These are phyloP conservation scores for Acanthamoeba quina DNA, from an alignment of 208 protist genomes.

Conservation along the genomic window DNA sequence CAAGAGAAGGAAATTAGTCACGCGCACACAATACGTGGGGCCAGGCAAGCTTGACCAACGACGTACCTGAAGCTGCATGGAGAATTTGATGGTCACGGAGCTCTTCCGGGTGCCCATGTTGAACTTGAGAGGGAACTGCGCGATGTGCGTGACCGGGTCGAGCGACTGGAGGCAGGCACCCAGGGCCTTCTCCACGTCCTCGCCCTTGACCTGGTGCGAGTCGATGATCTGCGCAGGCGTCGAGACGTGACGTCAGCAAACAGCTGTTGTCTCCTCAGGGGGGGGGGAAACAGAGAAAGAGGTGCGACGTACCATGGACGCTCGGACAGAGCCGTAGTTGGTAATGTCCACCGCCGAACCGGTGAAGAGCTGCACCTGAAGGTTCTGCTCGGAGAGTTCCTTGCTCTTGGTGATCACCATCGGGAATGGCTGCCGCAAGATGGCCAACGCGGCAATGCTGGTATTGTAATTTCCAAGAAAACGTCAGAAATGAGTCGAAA, in stretches of 20 bases:
- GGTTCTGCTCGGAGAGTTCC: conserved; percentile 56
- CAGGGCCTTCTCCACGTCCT: conserved; percentile 71
- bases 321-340: conserved; percentile 34
- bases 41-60: too few relatives aligned
- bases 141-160: conserved; percentile 60
- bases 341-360: conserved; percentile 16
- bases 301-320: conserved; percentile 48
- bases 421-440: conserved; percentile 61
- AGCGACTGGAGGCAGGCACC: conserved; percentile 36
- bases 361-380: conserved; percentile 66
- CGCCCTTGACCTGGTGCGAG: too few relatives aligned
- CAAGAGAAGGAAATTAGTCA: too few relatives aligned
- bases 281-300: too few relatives aligned
- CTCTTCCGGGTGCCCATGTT: conserved; percentile 73
- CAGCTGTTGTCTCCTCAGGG: too few relatives aligned
- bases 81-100: conserved; percentile 71
- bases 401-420: conserved; percentile 71
- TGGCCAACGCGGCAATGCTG: conserved; percentile 57
- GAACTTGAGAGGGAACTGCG: conserved; percentile 69
- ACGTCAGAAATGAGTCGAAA: neutral
- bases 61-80: conserved; percentile 63
- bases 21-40: too few relatives aligned
- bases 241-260: too few relatives aligned
- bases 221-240: too few relatives aligned
- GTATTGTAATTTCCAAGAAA: neutral